phyloP scores from a whole-genome alignment of 805 yeast species.

The Pichia phayaonensis region DNA sequence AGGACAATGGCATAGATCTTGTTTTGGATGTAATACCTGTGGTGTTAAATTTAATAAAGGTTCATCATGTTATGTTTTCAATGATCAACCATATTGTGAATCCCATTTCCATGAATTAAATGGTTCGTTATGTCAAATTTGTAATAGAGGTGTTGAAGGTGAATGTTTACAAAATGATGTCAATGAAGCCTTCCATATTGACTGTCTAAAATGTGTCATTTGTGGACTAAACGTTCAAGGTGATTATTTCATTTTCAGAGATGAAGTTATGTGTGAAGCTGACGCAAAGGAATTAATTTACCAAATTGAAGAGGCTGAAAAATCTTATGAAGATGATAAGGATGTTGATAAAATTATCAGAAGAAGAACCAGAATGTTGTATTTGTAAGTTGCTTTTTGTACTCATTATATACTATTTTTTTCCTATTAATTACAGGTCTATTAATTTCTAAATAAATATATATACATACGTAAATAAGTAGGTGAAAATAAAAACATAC shows the following conservation, averaged over 20 bases:
- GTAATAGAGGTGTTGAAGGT: conserved; percentile 80
- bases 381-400: conserved; percentile 13
- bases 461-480: background rate
- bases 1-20: conserved; percentile 91
- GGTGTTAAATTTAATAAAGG: conserved; percentile 46
- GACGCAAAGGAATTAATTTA: conserved; percentile 23
- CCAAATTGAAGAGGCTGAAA: conserved; percentile 10
- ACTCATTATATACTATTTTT: background rate
- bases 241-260: conserved; percentile 51
- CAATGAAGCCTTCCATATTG: conserved; percentile 63
- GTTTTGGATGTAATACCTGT: conserved; percentile 74
- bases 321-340: conserved; percentile 1
- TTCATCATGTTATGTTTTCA: conserved; percentile 64
- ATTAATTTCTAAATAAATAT: background rate
- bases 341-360: conserved; percentile 20
- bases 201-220: conserved; percentile 60
- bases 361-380: conserved; percentile 28
- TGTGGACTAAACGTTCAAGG: conserved; percentile 45
- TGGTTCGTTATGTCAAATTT: conserved; percentile 63
- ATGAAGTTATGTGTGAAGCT: conserved; percentile 43
- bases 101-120: conserved; percentile 69
- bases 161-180: conserved; percentile 76
- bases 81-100: conserved; percentile 78
- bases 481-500: background rate
- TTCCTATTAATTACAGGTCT: background rate